Base-by-base conservation (phyloP, 352 stramenopile genomes). In the Pythium chondricola region DNA sequence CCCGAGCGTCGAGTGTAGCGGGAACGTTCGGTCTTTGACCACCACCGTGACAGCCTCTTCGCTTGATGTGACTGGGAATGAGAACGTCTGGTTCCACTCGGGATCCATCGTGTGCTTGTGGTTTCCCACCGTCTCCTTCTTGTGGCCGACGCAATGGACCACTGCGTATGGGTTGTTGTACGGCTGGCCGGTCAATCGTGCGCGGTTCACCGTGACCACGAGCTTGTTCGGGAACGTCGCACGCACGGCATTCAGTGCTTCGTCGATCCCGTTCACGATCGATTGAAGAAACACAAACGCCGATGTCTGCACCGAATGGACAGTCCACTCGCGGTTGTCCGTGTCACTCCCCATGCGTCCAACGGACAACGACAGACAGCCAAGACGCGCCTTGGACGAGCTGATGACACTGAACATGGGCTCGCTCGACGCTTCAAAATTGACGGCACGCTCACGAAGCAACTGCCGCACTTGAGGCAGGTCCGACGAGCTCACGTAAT, bases 31-130 rank as follows among this genome's bases (percentile, higher is more conserved):
- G 47, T 94, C 83, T 32, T 90, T 89, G 45, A 94, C 71, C 7
- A 77, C 58, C 13, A 92, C 63, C 0, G 81, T 61, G 16, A 94
- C 76, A 11, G 65, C 61, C 4, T 84, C 77, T 43, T 88, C 70
- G 31, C 67, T 87, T 11, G 76, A 84, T 13, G 74, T 89, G 7
- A 94, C 83, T 0, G 83, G 83, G 37, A 94, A 94, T 7, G 81
- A 92, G 42, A 94, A 94, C 0, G 83, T 93, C 43, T 94, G 83
- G 48, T 94, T 94, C 83, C 83, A 94, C 57, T 94, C 83, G 0
- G 83, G 83, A 21, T 94, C 82, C 83, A 94, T 94, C 33, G 81
- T 94, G 53, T 93, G 83, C 38, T 88, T 88, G 59, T 94, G 79
- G 45, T 80, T 93, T 22, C 81, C 81, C 11, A 88, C 77, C 0